Evolutionary conservation across 352 stramenopile species (phyloP).

Genomic region (Globisporangium canariense): DNA sequence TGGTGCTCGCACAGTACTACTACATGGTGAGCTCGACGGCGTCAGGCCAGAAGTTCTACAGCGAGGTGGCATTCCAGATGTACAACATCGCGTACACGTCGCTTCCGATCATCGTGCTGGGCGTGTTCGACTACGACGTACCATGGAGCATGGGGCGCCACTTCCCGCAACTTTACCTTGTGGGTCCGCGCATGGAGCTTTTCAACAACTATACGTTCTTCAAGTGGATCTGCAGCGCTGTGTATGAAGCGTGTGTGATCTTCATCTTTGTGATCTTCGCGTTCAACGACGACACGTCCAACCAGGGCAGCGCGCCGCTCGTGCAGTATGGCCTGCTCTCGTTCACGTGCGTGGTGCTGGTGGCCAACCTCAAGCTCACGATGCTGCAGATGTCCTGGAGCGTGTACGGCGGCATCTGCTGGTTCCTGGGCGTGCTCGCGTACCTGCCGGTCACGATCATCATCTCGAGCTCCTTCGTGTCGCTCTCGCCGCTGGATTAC

Average conservation of each 20-base stretch:
- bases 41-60: slow-evolving; percentile 87
- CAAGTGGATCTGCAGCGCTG: slow-evolving; percentile 81
- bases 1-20: slow-evolving; percentile 89
- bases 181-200: slow-evolving; percentile 69
- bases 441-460: slow-evolving; percentile 66
- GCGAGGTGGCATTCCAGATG: slow-evolving; percentile 71
- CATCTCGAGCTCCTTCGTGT: slow-evolving; percentile 59
- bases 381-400: slow-evolving; percentile 83
- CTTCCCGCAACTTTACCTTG: slow-evolving; percentile 79
- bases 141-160: slow-evolving; percentile 48
- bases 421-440: slow-evolving; percentile 59
- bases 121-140: slow-evolving; percentile 81
- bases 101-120: slow-evolving; percentile 87
- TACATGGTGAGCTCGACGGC: slow-evolving; percentile 91
- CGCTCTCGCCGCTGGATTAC: slow-evolving; percentile 61
- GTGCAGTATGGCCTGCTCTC: slow-evolving; percentile 91
- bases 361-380: slow-evolving; percentile 91
- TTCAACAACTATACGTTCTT: slow-evolving; percentile 84
- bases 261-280: slow-evolving; percentile 66
- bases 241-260: slow-evolving; percentile 70
- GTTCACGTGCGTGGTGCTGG: slow-evolving; percentile 92
- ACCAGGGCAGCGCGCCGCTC: slow-evolving; percentile 84
- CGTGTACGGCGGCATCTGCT: slow-evolving; percentile 37
- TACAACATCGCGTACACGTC: slow-evolving; percentile 95
- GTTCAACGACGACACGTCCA: slow-evolving; percentile 68